Base-by-base conservation (phyloP, 768 basidiomycete genomes). In the Thelephora ganbajun region DNA sequence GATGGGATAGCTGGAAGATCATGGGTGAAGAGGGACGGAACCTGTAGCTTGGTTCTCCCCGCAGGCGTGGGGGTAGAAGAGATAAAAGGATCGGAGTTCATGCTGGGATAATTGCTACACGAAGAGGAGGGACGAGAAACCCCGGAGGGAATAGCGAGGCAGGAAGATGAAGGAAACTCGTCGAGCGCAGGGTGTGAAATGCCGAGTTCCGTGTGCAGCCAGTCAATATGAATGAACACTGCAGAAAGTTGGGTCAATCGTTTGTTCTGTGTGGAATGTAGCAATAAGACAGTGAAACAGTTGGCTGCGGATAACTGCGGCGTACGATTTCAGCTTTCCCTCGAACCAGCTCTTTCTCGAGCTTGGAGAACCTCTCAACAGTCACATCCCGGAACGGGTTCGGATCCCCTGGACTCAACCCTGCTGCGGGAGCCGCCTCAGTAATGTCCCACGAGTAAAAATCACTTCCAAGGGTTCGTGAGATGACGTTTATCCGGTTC, bases 271-370 rank as follows among this genome's bases (percentile, higher is more conserved):
- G 43, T 18, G 26, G 20, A 33, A 37, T 34, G 43, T 11, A 4
- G 11, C 47, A 50, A 41, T 50, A 44, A 46, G 45, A 37, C 11
- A 16, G 11, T 14, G 20, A 35, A 13, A 13, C 19, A 9, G n/a
- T 35, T 44, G 20, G 41, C 43, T 35, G 11, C 22, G 35, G 45
- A 46, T 47, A 36, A 51, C 26, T 14, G 18, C 14, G 22, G 69
- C 84, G 57, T 55, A 89, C 84, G 47, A 89, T 73, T 74, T 93
- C 90, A n/a, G 75, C 74, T 62, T 90, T 90, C 11, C 86, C 88
- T 46, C 83, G 70, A 9, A 85, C 79, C 14, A 91, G 72, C 57
- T 92, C 88, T 59, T 85, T 83, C 69, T 92, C 87, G 5, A 93
- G 67, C 55, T 69, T 80, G 42, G 77, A 71, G 57, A 93, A 87